Evolutionary conservation across 2,329 filamentous ascomycete species (phyloP), one percentile per base, ranked within the genome.

Genomic region (Cryphonectria radicalis): DNA sequence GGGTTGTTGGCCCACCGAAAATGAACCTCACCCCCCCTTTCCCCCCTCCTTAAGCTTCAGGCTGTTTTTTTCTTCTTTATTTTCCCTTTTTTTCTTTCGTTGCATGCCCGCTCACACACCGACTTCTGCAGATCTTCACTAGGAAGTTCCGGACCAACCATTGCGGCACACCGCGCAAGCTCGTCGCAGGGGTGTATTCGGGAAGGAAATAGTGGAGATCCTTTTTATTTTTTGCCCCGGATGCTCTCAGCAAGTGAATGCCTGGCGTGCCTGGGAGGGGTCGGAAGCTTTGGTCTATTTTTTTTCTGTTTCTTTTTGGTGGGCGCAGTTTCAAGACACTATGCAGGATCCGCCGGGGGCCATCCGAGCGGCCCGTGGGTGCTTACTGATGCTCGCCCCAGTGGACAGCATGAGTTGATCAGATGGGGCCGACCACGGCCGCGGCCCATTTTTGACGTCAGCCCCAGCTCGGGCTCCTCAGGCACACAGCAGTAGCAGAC

Each of bases 361-460:
- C 55, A 32, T 59, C 55, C 28, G 55, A 59, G 25, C 28, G 55
- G 55, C 55, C 55, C 25, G 55, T 32, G 28, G 25, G 7, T 59
- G 55, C 55, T 40, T 62, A 35, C 59, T 62, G 32, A 35, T 22
- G 59, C 32, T 17, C 59, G 7, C 32, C 40, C 4, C 59, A 62
- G 57, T 62, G 59, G 59, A 37, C 59, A 40, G 35, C 59, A 22
- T 6, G 35, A 25, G 10, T 62, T 25, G 59, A 62, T 35, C 35
- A 35, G 59, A 62, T 35, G 59, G 59, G 19, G 35, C 6, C 19
- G 59, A 62, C 59, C 59, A 22, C 3, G 19, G 32, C 59, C 32
- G 7, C 19, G 59, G 59, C 59, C 59, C 32, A 22, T 62, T n/a
- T 40, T 37, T 62, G 59, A 62, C 35, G 59, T 62, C 59, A 62